A percentile compares a stretch with the other conserved stretches of the same genome.
Evolutionary conservation across 169 alveolate genomes (phyloP).

Genomic region (Hepatocystis sp.): DNA sequence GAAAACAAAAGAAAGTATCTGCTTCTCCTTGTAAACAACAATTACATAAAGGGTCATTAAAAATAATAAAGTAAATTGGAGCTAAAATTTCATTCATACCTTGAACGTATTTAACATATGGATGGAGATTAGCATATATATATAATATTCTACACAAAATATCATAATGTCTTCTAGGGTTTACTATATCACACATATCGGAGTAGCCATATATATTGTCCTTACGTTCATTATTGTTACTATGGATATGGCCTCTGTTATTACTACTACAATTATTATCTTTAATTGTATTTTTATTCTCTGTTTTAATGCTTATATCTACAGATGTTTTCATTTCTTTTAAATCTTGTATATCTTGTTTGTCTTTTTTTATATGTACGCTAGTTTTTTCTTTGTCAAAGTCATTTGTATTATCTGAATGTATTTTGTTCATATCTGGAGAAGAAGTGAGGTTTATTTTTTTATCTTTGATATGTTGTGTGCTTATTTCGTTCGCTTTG

Average conservation of each 20-base stretch:
- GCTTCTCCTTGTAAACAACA: constrained; percentile 86
- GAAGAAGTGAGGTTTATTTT: too few species aligned
- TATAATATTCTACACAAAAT: constrained; percentile 84
- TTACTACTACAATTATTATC: not conserved
- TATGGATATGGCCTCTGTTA: not conserved
- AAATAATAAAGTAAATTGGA: constrained; percentile 83
- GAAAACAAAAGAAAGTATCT: constrained; percentile 90
- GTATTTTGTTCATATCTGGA: not conserved
- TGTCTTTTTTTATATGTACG: not conserved
- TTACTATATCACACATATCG: constrained; percentile 56
- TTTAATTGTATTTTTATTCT: not conserved
- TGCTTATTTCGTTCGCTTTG: not conserved
- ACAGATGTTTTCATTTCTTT: not conserved
- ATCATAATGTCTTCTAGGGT: constrained; percentile 78
- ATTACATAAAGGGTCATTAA: constrained; percentile 78
- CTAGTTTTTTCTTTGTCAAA: not conserved
- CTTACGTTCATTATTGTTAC: not conserved
- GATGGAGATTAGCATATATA: constrained; percentile 86
- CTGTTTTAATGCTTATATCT: not conserved
- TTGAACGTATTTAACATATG: constrained; percentile 88
- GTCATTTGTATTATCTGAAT: not conserved
- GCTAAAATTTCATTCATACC: constrained; percentile 93
- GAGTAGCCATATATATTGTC: not conserved
- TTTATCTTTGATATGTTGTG: not conserved
- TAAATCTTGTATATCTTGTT: not conserved